A percentile compares a stretch with the other conserved stretches of the same genome.
phyloP scores from a whole-genome alignment of 257 asterid genomes.

The Penstemon eatonii region DNA sequence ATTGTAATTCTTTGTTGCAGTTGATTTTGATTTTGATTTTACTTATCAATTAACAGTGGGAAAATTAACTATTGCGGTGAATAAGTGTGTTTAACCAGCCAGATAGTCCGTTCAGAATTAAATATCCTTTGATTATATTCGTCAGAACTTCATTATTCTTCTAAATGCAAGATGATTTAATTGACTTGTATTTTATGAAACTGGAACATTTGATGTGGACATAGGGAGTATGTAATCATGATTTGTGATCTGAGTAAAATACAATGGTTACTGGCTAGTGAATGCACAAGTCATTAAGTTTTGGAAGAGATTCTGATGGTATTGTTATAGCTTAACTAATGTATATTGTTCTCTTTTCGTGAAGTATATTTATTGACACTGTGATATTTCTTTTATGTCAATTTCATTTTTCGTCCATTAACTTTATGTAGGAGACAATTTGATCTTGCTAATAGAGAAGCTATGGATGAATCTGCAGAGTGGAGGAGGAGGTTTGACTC shows the following conservation, averaged over 20 bases:
- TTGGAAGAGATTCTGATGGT: not conserved
- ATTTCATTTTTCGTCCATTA: constrained; percentile 11
- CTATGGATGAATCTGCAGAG: constrained; percentile 99
- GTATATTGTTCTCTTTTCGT: not conserved
- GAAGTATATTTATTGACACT: not conserved
- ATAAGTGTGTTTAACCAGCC: not conserved
- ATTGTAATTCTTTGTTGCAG: not conserved
- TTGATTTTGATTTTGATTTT: not conserved
- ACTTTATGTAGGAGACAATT: constrained; percentile 72
- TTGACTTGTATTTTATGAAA: too few species aligned
- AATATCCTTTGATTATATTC: not conserved
- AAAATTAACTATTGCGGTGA: not conserved
- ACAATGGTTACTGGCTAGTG: not conserved
- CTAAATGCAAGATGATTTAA: not conserved
- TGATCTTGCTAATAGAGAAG: constrained; percentile 97
- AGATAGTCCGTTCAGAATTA: not conserved
- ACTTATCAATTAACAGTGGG: not conserved
- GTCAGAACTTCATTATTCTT: not conserved
- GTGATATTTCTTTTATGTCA: constrained; percentile 3
- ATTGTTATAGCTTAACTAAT: not conserved
- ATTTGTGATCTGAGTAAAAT: not conserved
- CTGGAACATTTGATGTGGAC: not conserved
- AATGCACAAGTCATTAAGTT: not conserved
- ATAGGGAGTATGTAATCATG: not conserved
- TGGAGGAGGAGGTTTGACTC: constrained; percentile 86